phyloP scores from a whole-genome alignment of 768 basidiomycete species.

The Roridomyces roridus region DNA sequence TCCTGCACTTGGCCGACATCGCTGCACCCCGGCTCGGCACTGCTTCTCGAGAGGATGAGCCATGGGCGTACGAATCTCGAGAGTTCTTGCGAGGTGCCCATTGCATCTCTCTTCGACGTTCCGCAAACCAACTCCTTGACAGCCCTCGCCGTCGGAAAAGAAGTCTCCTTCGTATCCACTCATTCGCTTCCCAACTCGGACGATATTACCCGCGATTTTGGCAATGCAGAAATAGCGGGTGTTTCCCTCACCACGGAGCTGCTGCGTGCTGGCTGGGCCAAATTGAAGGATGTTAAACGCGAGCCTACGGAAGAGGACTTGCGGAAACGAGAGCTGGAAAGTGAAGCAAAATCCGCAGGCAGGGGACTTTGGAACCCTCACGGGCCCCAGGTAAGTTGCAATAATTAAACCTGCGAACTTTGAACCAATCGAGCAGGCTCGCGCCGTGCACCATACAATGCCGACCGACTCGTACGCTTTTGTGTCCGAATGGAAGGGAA shows the following conservation, averaged over 20 bases:
- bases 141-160: conserved; percentile 85
- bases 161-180: conserved; percentile 82
- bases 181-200: conserved; percentile 82
- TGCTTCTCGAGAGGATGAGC: conserved; percentile 88
- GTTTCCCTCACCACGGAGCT: conserved; percentile 77
- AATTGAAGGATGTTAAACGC: conserved; percentile 75
- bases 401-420: neutral
- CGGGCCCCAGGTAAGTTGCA: conserved; percentile 64
- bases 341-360: conserved; percentile 73
- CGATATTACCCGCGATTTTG: conserved; percentile 80
- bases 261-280: conserved; percentile 92
- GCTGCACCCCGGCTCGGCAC: conserved; percentile 86
- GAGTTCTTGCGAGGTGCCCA: conserved; percentile 75
- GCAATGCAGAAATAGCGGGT: conserved; percentile 74
- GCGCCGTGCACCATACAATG: conserved; percentile 83
- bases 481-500: conserved; percentile 91
- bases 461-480: conserved; percentile 89
- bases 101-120: neutral
- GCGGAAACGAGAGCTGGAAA: conserved; percentile 71
- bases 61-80: conserved; percentile 91
- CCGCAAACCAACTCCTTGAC: neutral
- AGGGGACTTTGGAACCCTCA: conserved; percentile 90
- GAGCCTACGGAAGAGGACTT: conserved; percentile 24
- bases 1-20: conserved; percentile 90
- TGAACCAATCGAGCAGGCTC: conserved; percentile 53